Percentiles rank a stretch among this genome's conserved stretches.
Conservation (phyloP, 805 yeast genomes). For the Ogataea methylovora region DNA sequence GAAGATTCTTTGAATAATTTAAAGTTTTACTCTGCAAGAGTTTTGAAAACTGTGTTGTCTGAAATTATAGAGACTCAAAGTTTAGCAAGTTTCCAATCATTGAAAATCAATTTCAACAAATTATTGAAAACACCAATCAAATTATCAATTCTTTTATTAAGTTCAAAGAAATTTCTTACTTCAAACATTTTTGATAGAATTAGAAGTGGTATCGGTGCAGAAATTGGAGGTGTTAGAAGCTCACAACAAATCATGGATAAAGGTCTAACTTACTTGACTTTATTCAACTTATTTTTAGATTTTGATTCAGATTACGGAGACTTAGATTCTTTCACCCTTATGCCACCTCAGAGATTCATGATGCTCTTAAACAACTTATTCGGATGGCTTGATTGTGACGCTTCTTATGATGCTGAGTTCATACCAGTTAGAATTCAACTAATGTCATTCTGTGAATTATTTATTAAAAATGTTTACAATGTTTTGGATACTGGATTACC, state of each 20-base stretch:
- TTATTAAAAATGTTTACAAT: slow-evolving; percentile 22
- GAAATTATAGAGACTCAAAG: slow-evolving; percentile 23
- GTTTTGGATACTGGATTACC: slow-evolving; percentile 22
- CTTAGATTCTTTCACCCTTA: slow-evolving; percentile 25
- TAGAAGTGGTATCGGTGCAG: slow-evolving; percentile 58
- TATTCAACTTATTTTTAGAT: slow-evolving; percentile 37
- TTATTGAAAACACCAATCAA: slow-evolving; percentile 26
- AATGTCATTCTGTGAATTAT: slow-evolving; percentile 29
- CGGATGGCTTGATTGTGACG: slow-evolving; percentile 55
- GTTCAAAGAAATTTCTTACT: slow-evolving; percentile 27
- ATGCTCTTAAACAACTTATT: slow-evolving; percentile 50
- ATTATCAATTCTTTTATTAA: slow-evolving; percentile 27
- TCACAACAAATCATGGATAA: slow-evolving; percentile 30
- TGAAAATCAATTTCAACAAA: slow-evolving; percentile 25
- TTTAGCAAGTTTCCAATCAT: slow-evolving; percentile 18
- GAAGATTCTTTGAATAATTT: neutral
- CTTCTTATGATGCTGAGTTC: slow-evolving; percentile 52
- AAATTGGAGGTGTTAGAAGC: slow-evolving; percentile 45
- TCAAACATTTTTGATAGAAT: slow-evolving; percentile 38
- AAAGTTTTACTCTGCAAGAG: slow-evolving; percentile 26
- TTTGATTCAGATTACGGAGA: slow-evolving; percentile 21
- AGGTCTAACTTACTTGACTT: slow-evolving; percentile 40
- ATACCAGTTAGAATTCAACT: slow-evolving; percentile 42
- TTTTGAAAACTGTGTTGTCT: slow-evolving; percentile 23
- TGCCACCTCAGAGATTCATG: slow-evolving; percentile 57